These are phyloP conservation scores for Scopulariopsis brevicaulis DNA, from an alignment of 2,329 filamentous ascomycete genomes.

Conservation along the genomic window DNA sequence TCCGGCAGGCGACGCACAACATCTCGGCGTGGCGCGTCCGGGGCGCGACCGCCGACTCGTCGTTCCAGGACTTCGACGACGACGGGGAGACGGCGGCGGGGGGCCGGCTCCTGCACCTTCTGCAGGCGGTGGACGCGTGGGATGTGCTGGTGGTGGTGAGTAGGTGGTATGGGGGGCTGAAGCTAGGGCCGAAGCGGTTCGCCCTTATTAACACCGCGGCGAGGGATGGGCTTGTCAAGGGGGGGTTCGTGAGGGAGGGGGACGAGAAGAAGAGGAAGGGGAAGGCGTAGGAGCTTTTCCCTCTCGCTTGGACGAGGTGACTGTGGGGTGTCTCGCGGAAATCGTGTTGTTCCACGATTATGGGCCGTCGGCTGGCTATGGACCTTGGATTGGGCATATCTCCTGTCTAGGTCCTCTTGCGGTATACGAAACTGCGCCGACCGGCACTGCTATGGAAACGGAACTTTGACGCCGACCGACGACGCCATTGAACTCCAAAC, in stretches of 20 bases:
- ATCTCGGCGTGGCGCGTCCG: constrained; percentile 89
- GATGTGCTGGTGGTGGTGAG: constrained; percentile 87
- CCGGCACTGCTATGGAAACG: neutral
- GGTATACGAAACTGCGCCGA: neutral
- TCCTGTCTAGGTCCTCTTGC: neutral
- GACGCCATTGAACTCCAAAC: neutral
- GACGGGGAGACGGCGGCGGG: constrained; percentile 93
- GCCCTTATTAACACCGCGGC: constrained; percentile 80
- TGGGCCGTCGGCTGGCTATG: neutral
- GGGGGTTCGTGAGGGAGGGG: constrained; percentile 52
- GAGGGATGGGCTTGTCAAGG: constrained; percentile 71
- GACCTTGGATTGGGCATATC: neutral
- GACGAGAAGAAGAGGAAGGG: constrained; percentile 30
- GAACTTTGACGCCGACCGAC: neutral
- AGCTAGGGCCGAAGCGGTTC: constrained; percentile 81
- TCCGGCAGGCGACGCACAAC: constrained; percentile 84
- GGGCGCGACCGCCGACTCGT: constrained; percentile 32
- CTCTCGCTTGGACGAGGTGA: neutral
- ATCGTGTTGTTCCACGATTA: neutral
- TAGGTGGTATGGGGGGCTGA: constrained; percentile 88
- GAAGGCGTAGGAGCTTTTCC: constrained; percentile 9
- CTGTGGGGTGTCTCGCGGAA: neutral
- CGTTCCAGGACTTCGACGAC: constrained; percentile 86
- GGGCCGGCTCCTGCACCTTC: constrained; percentile 70
- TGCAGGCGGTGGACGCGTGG: constrained; percentile 94